Evolutionary conservation across 2,329 filamentous ascomycete species (phyloP), one percentile per base, ranked within the genome.

Genomic region (Ramularia collo-cygni): DNA sequence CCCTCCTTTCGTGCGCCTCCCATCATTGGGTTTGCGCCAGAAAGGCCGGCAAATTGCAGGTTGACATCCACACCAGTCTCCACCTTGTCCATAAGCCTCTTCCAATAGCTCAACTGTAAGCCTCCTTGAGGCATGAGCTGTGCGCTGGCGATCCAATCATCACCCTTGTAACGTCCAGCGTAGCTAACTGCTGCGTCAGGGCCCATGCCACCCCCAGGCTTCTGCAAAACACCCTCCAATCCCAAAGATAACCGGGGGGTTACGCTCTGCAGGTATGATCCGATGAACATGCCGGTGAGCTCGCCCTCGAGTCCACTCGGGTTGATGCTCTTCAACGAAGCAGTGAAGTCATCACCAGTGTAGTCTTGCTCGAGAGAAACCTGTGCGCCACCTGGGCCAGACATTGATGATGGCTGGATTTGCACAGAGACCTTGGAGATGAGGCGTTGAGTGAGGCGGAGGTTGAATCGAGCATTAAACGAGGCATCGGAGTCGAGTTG

Each of bases 41-140:
- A 72, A 21, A 79, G 74, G 18, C 69, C 69, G 16, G 76, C 79
- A 53, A 95, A 83, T 51, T 89, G 83, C 44, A 98, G 75, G 65
- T 88, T 94, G 74, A 94, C 80, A 57, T 96, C 90, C 54, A 94
- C 86, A 67, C 92, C 92, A 47, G 88, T 90, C 71, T 96, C 90
- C 21, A 98, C 88, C 69, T 89, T 92, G 53, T 96, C 92, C 16
- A 88, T 92, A 54, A 98, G 69, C 59, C 77, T 82, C 63, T 84
- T 81, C 92, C 92, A 98, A 78, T 92, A 98, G 24, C 88, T 90
- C 31, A 88, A 83, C 64, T 85, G 90, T 50, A 98, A 69, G 46
- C 82, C 85, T 45, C 92, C 89, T 66, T 90, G 85, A 28, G 86
- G 85, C 62, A 93, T 81, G 40, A 95, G 72, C 69, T 95, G 90